phyloP scores from a whole-genome alignment of 371 early-diverging fungal species.

The Thermomucor indicae-seudaticae region DNA sequence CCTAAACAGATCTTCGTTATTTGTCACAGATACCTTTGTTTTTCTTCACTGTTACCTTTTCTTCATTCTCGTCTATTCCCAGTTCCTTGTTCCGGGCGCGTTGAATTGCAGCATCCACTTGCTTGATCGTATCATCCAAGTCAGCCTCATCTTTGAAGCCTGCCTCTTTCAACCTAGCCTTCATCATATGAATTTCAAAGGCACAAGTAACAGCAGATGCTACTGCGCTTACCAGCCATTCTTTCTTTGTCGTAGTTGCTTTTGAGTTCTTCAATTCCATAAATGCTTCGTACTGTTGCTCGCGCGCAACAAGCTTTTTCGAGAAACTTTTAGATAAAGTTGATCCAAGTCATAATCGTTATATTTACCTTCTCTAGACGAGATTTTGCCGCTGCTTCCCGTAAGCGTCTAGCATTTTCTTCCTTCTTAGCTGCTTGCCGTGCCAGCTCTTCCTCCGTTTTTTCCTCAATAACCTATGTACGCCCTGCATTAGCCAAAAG shows the following conservation, averaged over 20 bases:
- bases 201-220: too few species aligned
- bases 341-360: too few species aligned
- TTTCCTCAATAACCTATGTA: conserved; percentile 58
- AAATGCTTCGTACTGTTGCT: conserved; percentile 57
- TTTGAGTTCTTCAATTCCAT: conserved; percentile 52
- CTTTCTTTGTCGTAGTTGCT: conserved; percentile 42
- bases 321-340: too few species aligned
- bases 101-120: conserved; percentile 60
- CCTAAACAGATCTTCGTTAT: conserved; percentile 22
- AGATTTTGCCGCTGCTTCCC: conserved; percentile 76
- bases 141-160: conserved; percentile 75
- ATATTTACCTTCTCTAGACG: conserved; percentile 72
- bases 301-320: conserved; percentile 44
- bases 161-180: conserved; percentile 56
- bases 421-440: conserved; percentile 69
- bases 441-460: conserved; percentile 74
- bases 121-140: conserved; percentile 68
- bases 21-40: neutral
- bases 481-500: neutral
- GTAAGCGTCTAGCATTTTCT: conserved; percentile 69
- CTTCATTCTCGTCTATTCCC: conserved; percentile 78
- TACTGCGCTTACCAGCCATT: conserved; percentile 42
- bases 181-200: too few species aligned
- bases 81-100: conserved; percentile 76
- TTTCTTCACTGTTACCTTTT: conserved; percentile 34